These are phyloP conservation scores for Salvia rosmarinus DNA, from an alignment of 257 asterid species.

Conservation along the genomic window DNA sequence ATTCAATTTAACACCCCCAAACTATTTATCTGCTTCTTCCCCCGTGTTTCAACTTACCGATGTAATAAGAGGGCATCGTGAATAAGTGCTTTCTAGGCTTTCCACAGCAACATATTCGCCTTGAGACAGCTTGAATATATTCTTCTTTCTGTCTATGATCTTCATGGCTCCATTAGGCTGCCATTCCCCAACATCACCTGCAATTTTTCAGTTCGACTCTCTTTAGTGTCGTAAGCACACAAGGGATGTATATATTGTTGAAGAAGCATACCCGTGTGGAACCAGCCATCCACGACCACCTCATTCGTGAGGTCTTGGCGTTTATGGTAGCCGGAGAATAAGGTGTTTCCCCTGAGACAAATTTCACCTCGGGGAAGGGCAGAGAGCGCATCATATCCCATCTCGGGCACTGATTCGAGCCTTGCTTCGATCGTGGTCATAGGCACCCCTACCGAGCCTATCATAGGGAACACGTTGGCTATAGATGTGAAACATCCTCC, in stretches of 20 bases:
- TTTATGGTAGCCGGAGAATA: constrained; percentile 85
- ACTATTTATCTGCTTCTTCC: no score
- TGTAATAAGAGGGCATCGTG: constrained; percentile 76
- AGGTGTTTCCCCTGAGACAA: constrained; percentile 78
- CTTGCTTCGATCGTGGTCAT: constrained; percentile 85
- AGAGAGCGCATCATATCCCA: constrained; percentile 89
- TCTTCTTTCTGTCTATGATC: constrained; percentile 89
- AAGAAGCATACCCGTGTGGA: constrained; percentile 72
- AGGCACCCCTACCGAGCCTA: constrained; percentile 89
- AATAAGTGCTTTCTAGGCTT: constrained; percentile 68
- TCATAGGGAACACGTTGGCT: constrained; percentile 72
- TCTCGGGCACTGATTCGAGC: constrained; percentile 91
- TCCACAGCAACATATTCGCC: constrained; percentile 97
- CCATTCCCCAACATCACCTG: constrained; percentile 95
- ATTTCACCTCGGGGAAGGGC: constrained; percentile 80
- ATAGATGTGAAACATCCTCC: constrained; percentile 87
- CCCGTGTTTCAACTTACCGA: constrained; percentile 52
- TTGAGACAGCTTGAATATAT: constrained; percentile 93
- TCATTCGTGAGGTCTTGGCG: constrained; percentile 78
- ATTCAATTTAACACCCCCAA: no score
- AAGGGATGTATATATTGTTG: not conserved
- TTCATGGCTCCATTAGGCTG: constrained; percentile 85
- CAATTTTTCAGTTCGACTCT: not conserved
- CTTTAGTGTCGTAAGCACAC: constrained; percentile 6
- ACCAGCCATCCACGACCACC: constrained; percentile 86